These are phyloP conservation scores for Pythium sukuiense DNA, from an alignment of 352 stramenopile species.

Conservation along the genomic window DNA sequence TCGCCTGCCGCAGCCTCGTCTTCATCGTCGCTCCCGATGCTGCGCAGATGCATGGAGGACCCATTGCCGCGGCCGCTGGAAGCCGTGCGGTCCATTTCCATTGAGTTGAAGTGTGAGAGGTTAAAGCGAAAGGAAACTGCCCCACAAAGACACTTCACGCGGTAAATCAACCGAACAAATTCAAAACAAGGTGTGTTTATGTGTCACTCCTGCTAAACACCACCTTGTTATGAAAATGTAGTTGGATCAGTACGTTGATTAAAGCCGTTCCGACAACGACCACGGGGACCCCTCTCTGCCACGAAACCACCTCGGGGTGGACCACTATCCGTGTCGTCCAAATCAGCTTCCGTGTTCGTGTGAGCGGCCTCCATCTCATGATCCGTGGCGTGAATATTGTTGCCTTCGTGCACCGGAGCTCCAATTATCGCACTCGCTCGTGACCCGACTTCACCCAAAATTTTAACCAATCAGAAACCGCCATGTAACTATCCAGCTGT, in stretches of 20 bases:
- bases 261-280: neutral
- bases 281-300: neutral
- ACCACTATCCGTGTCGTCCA: neutral
- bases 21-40: conserved; percentile 17
- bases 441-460: too few species aligned
- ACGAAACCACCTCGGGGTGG: neutral
- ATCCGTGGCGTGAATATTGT: too few species aligned
- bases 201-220: neutral
- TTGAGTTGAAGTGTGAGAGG: neutral
- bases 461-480: neutral
- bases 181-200: neutral
- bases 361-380: neutral
- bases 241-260: too few species aligned
- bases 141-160: neutral
- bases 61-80: neutral
- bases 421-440: neutral
- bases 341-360: neutral
- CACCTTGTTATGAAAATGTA: neutral
- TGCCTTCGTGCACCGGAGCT: too few species aligned
- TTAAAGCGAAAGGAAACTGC: conserved; percentile 2
- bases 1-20: neutral
- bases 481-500: neutral
- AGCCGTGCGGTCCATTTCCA: neutral
- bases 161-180: neutral
- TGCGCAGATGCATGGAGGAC: conserved; percentile 6